These are phyloP conservation scores for Penicillium sp. DNA, from an alignment of 2,329 filamentous ascomycete genomes.

Conservation along the genomic window DNA sequence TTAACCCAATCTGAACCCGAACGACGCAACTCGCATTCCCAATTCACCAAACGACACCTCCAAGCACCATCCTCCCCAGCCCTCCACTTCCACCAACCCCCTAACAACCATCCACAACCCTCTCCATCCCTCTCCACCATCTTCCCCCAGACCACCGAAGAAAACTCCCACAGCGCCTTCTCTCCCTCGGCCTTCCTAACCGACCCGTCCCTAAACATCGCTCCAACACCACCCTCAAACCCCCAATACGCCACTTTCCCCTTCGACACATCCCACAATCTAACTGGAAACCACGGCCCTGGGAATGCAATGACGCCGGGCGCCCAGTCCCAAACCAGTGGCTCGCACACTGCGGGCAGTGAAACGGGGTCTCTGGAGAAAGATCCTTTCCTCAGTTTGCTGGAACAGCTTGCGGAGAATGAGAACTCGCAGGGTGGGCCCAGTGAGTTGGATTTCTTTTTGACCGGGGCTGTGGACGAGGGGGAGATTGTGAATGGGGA, in stretches of 20 bases:
- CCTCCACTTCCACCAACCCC: conserved; percentile 17
- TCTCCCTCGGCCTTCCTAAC: conserved; percentile 39
- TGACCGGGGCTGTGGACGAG: conserved; percentile 42
- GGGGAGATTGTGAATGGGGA: conserved; percentile 7
- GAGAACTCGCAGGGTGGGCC: conserved; percentile 66
- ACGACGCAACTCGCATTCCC: conserved; percentile 11
- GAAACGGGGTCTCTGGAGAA: conserved; percentile 59
- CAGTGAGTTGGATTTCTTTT: conserved; percentile 75
- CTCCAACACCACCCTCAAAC: conserved; percentile 30
- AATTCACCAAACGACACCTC: conserved; percentile 2
- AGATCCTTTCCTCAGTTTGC: conserved; percentile 73
- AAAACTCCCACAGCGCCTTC: conserved; percentile 35
- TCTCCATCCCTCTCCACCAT: conserved; percentile 17
- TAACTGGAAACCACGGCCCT: conserved; percentile 5
- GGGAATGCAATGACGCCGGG: conserved; percentile 35
- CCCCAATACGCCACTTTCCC: conserved; percentile 41
- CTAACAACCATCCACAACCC: conserved; percentile 10
- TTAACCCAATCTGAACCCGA: conserved; percentile 11
- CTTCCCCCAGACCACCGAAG: conserved; percentile 20
- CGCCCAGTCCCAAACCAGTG: conserved; percentile 44
- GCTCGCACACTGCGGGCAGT: conserved; percentile 36
- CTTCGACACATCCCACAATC: conserved; percentile 29
- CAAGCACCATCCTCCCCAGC: conserved; percentile 10
- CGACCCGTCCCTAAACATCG: conserved; percentile 27
- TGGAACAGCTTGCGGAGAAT: conserved; percentile 81